phyloP scores from a whole-genome alignment of 1,284 basidiomycete genomes.

The Cryptococcus sp. region DNA sequence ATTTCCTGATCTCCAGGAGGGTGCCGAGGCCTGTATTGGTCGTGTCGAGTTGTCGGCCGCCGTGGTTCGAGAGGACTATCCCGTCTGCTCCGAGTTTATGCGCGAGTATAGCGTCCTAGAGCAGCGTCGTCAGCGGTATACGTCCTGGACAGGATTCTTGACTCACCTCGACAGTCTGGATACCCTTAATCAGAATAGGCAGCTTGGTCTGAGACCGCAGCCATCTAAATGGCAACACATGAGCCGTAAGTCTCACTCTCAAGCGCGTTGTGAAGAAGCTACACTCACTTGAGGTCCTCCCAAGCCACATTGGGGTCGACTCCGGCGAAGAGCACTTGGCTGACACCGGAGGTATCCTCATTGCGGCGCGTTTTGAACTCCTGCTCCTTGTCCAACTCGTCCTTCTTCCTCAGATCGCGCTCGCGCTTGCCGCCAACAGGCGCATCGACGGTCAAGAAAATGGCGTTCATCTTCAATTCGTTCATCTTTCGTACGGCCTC shows the following conservation, averaged over 20 bases:
- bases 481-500: conserved; percentile 73
- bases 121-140: not conserved
- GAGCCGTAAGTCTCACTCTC: conserved; percentile 55
- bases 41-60: conserved; percentile 55
- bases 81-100: conserved; percentile 55
- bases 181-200: conserved; percentile 81
- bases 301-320: conserved; percentile 48
- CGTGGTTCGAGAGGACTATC: conserved; percentile 58
- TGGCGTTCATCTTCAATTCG: conserved; percentile 64
- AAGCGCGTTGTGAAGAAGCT: not conserved
- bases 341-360: conserved; percentile 40
- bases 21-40: conserved; percentile 72
- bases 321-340: conserved; percentile 46
- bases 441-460: conserved; percentile 90
- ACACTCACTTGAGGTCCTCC: conserved; percentile 43
- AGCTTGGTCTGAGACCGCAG: conserved; percentile 70
- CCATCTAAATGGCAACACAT: conserved; percentile 56
- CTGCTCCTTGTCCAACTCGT: conserved; percentile 45
- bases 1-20: conserved; percentile 66
- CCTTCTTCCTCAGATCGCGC: conserved; percentile 61
- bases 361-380: conserved; percentile 45
- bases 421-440: conserved; percentile 83
- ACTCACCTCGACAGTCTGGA: conserved; percentile 55
- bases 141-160: not conserved
- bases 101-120: conserved; percentile 54